Base-by-base conservation (phyloP, 768 basidiomycete genomes). In the Mycena venus region DNA sequence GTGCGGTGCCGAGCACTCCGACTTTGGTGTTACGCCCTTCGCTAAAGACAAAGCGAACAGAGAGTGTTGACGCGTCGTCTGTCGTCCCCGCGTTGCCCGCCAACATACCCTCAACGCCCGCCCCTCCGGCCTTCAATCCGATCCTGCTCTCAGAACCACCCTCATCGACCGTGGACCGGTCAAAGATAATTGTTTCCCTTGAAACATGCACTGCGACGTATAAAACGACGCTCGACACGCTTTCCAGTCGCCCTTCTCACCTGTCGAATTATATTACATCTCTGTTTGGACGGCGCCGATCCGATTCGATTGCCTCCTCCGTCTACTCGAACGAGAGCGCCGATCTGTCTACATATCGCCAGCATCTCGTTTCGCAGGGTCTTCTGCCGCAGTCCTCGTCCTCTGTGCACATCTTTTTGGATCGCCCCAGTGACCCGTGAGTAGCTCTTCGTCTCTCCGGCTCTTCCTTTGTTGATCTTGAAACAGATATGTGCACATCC, bases 401-500 rank as follows among this genome's bases (percentile, higher is more conserved):
- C 42, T 86, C 82, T 53, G 82, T 95, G 40, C 93, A 95, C 74
- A 78, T 96, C 17, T 96, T 96, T 83, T 85, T 96, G 27, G 95
- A 96, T 79, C 87, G 95, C 29, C 89, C 95, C 0, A 95, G 95
- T 77, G 85, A 91, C 34, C 93, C 95, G 94, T 95, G 83, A 86
- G 94, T 89, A 12, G 38, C 53, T 63, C 29, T 15, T n/a, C 66
- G 23, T 10, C 40, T 15, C 8, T 27, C 38, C 47, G 21, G 36
- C 4, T 21, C 11, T 64, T 61, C 63, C 53, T 62, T 58, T 59
- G 29, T 12, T 63, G 73, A 44, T 32, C 5, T 71, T 51, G 21
- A 49, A 36, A 32, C 70, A 96, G 94, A 76, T 96, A 96, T 78
- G 78, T 85, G 1, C 91, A 95, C 81, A 88, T 96, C 68, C 83